These are phyloP conservation scores for Ochetophila trinervis DNA, from an alignment of 306 rosid species.

Conservation along the genomic window DNA sequence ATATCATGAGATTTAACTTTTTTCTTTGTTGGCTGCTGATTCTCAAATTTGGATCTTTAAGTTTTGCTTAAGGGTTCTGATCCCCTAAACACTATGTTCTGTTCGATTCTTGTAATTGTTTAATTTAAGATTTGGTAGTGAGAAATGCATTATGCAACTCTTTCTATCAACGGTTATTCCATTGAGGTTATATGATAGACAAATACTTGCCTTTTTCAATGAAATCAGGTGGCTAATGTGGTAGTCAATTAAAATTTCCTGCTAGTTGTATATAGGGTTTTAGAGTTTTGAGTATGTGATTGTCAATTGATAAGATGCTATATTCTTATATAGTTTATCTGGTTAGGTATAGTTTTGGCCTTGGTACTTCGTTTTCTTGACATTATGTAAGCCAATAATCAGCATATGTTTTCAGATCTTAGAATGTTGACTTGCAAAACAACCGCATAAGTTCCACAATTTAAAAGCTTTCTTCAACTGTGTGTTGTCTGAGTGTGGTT, in stretches of 20 bases:
- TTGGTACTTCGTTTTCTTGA: background rate
- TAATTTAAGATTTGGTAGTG: background rate
- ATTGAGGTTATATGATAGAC: background rate
- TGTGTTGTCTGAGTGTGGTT: background rate
- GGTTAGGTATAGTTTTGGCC: background rate
- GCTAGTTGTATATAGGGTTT: background rate
- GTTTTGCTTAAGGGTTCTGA: background rate
- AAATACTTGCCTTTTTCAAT: background rate
- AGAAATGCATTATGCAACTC: background rate
- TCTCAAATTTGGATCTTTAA: background rate
- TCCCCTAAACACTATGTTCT: background rate
- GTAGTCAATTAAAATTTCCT: background rate
- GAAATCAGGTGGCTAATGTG: background rate
- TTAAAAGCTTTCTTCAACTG: background rate
- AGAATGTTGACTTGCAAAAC: background rate
- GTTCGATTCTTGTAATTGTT: background rate
- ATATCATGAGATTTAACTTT: background rate
- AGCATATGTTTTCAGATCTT: background rate
- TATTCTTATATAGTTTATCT: background rate
- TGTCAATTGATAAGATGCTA: background rate
- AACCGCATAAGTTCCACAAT: background rate
- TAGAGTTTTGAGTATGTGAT: background rate
- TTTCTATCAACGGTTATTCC: background rate
- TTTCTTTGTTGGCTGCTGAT: background rate
- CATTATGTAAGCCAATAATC: background rate